A percentile compares a stretch with the other conserved stretches of the same genome.
These are phyloP conservation scores for Tetracladium setigerum DNA, from an alignment of 495 filamentous ascomycete genomes.

Conservation along the genomic window DNA sequence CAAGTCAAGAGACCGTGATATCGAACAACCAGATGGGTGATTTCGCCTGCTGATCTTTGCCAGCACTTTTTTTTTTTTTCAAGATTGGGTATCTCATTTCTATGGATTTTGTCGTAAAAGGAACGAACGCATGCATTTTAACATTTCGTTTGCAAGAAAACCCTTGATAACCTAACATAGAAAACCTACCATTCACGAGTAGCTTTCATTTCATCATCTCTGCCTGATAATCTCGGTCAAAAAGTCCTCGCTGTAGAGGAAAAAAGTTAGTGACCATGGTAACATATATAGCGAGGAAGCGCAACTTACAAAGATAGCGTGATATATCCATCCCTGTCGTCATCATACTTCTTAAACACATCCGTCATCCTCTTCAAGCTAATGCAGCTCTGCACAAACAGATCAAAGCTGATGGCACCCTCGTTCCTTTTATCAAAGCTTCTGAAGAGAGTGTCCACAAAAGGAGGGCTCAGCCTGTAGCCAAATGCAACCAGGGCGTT, in stretches of 20 bases:
- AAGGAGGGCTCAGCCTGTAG: slow-evolving; percentile 77
- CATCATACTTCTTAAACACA: slow-evolving; percentile 98
- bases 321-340: slow-evolving; percentile 89
- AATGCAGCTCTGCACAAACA: slow-evolving; percentile 98
- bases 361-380: slow-evolving; percentile 96
- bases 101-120: slow-evolving; percentile 2
- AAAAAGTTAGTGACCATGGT: background rate
- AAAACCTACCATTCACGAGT: background rate
- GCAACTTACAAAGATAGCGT: slow-evolving; percentile 56
- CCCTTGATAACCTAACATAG: background rate
- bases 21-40: too few relatives aligned
- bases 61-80: too few relatives aligned
- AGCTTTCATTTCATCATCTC: slow-evolving; percentile 7
- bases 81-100: slow-evolving; percentile 5
- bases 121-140: background rate
- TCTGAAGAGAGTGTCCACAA: slow-evolving; percentile 72
- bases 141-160: background rate
- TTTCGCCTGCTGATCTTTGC: too few relatives aligned
- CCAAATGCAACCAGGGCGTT: slow-evolving; percentile 93
- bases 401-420: slow-evolving; percentile 82
- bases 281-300: background rate
- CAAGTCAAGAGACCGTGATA: too few relatives aligned
- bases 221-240: slow-evolving; percentile 21
- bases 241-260: slow-evolving; percentile 19
- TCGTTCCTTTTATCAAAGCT: slow-evolving; percentile 52